These are phyloP conservation scores for Borealophlyctis nickersoniae DNA, from an alignment of 192 early-diverging fungal genomes.

Conservation along the genomic window DNA sequence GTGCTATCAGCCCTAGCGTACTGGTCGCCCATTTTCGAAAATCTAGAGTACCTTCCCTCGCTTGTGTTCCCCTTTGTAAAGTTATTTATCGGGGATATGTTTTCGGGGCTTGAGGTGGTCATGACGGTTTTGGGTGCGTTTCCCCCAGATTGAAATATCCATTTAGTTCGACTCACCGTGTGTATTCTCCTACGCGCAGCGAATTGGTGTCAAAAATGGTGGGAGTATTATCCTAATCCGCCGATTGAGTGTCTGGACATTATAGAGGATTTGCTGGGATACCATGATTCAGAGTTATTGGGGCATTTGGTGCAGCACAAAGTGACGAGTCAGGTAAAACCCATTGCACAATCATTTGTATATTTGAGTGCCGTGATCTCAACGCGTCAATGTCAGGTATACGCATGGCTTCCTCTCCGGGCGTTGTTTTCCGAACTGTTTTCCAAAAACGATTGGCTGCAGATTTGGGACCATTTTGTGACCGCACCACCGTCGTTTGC, in stretches of 20 bases:
- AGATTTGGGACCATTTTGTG: slow-evolving; percentile 56
- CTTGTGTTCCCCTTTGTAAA: slow-evolving; percentile 60
- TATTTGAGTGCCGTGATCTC: slow-evolving; percentile 2
- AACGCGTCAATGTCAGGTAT: slow-evolving; percentile 25
- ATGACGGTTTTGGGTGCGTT: slow-evolving; percentile 53
- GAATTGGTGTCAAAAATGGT: slow-evolving; percentile 69
- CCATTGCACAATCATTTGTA: slow-evolving; percentile 16
- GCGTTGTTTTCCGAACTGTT: slow-evolving; percentile 48
- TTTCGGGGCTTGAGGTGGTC: slow-evolving; percentile 51
- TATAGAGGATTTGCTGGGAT: slow-evolving; percentile 46
- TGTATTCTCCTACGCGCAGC: slow-evolving; percentile 24
- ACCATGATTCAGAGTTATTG: slow-evolving; percentile 48
- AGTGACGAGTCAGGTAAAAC: slow-evolving; percentile 52
- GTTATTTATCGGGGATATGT: slow-evolving; percentile 49
- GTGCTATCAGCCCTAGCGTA: slow-evolving; percentile 51
- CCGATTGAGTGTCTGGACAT: slow-evolving; percentile 54
- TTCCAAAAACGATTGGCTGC: slow-evolving; percentile 48
- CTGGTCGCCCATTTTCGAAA: slow-evolving; percentile 62
- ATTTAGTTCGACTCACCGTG: neutral
- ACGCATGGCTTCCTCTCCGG: slow-evolving; percentile 50
- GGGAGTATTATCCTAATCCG: slow-evolving; percentile 66
- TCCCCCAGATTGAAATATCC: neutral
- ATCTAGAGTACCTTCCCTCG: slow-evolving; percentile 57
- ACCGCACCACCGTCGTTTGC: slow-evolving; percentile 43
- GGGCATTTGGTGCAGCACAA: slow-evolving; percentile 43